Evolutionary conservation across 441 rosid genomes (phyloP), one percentile per base, ranked within the genome.

Genomic region (Adansonia grandidieri): DNA sequence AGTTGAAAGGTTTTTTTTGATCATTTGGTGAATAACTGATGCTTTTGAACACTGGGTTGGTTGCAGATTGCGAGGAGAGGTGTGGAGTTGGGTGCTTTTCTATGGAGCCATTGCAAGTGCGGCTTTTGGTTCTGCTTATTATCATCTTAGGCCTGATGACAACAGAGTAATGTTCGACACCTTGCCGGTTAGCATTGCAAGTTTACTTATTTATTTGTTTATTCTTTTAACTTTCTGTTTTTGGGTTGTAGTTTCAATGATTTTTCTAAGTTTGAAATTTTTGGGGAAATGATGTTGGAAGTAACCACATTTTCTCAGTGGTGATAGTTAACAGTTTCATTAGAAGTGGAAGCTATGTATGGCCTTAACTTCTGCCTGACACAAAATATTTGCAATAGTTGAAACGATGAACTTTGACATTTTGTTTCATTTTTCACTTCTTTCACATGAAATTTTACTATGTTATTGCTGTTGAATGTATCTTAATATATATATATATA

Each of bases 71-170:
- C 61, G 82, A 80, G 94, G 97, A 78, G 98, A 95, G 82, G 78
- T 91, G 44, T 89, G 89, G 91, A 91, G 97, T 50, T 93, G 97
- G 98, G 85, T 87, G 57, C 69, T 93, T 71, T 93, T 89, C 85
- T 95, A 88, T 76, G 95, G 86, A 62, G 88, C 92, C 65, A 87
- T 88, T 22, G 86, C 87, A 3, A 86, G 89, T 68, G 87, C 91
- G 80, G 96, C 97, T 17, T 95, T 91, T 84, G 97, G 97, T 53
- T 91, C 95, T 78, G 94, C 94, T 81, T 91, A 89, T 81, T 95
- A 95, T 80, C 97, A 93, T 85, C 91, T 91, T 64, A 94, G 89
- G 86, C 95, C 98, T 76, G 90, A 89, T 65, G 91, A 91, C 56
- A 83, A 71, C 74, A 87, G 97, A 87, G 81, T 87, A 74, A 37